Evolutionary conservation across 2,329 filamentous ascomycete species (phyloP).

Genomic region (Fusarium azukiicola): DNA sequence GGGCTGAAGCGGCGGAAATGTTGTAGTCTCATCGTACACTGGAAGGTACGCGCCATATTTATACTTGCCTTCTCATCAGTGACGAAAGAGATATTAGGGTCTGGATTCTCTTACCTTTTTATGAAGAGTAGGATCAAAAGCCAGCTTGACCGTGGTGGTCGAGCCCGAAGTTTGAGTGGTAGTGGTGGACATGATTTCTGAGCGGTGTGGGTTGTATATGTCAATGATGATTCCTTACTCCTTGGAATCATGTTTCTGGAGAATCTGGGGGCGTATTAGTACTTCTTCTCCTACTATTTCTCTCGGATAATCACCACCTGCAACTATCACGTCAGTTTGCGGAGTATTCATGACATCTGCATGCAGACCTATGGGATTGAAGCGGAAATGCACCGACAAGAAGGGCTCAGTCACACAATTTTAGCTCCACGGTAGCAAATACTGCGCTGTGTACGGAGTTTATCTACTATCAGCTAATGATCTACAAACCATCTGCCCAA

Average conservation of each 20-base stretch:
- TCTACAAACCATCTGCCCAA: not conserved
- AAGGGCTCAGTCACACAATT: constrained; percentile 19
- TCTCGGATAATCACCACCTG: not conserved
- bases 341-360: constrained; percentile 22
- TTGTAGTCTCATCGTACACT: constrained; percentile 57
- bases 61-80: constrained; percentile 46
- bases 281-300: no score
- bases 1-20: constrained; percentile 52
- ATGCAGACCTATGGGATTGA: constrained; percentile 6
- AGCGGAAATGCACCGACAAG: constrained; percentile 3
- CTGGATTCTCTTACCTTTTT: not conserved
- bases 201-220: no score
- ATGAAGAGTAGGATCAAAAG: constrained; percentile 19
- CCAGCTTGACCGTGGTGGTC: constrained; percentile 8
- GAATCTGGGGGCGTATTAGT: not conserved
- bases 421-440: constrained; percentile 7
- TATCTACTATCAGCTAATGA: not conserved
- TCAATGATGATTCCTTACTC: not conserved
- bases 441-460: not conserved
- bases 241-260: no score
- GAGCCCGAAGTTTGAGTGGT: constrained; percentile 4
- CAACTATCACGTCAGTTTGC: constrained; percentile 18
- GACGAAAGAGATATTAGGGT: not conserved
- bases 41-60: constrained; percentile 59
- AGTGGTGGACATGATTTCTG: not conserved